Conservation (phyloP, 2,329 filamentous ascomycete genomes). For the Juglanconis sp. region DNA sequence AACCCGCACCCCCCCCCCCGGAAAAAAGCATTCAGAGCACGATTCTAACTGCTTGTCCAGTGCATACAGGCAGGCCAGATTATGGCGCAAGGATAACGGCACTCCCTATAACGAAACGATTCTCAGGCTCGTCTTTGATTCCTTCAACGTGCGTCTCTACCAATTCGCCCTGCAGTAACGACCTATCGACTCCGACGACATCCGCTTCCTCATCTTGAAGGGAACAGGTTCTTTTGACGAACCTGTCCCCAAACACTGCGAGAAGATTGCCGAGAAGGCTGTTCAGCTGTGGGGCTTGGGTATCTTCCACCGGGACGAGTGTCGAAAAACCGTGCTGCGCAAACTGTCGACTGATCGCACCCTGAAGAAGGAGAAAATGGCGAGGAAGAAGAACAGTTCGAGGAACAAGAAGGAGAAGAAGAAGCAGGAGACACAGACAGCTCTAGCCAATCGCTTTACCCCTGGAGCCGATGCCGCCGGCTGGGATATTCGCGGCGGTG, state of each 20-base stretch:
- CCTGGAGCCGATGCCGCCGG: too few species aligned
- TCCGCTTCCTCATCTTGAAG: neutral
- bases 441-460: neutral
- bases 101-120: neutral
- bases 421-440: neutral
- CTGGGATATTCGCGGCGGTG: too few species aligned
- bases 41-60: neutral
- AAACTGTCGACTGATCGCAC: too few species aligned
- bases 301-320: neutral
- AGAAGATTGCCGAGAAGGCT: neutral
- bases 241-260: neutral
- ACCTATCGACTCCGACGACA: neutral
- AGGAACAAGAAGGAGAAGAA: neutral
- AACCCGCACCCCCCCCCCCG: too few species aligned
- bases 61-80: neutral
- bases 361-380: neutral
- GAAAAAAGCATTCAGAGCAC: too few species aligned
- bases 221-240: neutral
- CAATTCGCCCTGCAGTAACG: neutral
- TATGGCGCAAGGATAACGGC: neutral
- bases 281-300: neutral
- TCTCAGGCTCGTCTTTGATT: neutral
- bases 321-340: neutral
- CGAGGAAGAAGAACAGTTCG: neutral
- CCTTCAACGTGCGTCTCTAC: neutral